Conservation (phyloP, 176 grass and related monocot genomes). For the Otatea glauca region DNA sequence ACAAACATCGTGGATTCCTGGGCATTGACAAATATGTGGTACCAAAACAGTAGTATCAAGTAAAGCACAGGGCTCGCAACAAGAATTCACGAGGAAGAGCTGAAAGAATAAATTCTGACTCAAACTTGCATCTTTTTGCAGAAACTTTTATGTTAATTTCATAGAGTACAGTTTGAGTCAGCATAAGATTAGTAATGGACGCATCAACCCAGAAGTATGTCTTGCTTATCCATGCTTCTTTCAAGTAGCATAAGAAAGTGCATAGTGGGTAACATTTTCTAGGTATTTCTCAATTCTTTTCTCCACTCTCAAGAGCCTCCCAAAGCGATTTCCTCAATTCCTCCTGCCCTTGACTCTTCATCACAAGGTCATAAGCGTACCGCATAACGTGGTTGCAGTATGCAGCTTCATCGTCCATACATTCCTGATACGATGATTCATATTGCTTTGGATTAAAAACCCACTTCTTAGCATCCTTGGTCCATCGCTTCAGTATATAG, state of each 20-base stretch:
- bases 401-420: conserved; percentile 56
- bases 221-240: conserved; percentile 23
- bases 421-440: conserved; percentile 62
- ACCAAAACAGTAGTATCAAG: conserved; percentile 11
- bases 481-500: conserved; percentile 84
- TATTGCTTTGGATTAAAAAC: conserved; percentile 64
- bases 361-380: conserved; percentile 80
- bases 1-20: conserved; percentile 20
- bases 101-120: conserved; percentile 31
- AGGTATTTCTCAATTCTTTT: conserved; percentile 62
- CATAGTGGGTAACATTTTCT: conserved; percentile 55
- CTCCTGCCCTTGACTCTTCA: conserved; percentile 68
- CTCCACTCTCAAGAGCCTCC: conserved; percentile 58
- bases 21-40: neutral
- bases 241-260: conserved; percentile 61
- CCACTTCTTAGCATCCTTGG: conserved; percentile 77
- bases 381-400: conserved; percentile 78
- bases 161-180: conserved; percentile 47
- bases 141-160: conserved; percentile 23
- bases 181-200: neutral
- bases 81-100: neutral
- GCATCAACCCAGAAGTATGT: conserved; percentile 25
- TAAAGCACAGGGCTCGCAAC: conserved; percentile 10
- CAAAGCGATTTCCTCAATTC: conserved; percentile 69
- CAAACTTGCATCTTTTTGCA: conserved; percentile 32